These are phyloP conservation scores for Cryptococcus hybrid DNA, from an alignment of 1,284 basidiomycete species.

Conservation along the genomic window DNA sequence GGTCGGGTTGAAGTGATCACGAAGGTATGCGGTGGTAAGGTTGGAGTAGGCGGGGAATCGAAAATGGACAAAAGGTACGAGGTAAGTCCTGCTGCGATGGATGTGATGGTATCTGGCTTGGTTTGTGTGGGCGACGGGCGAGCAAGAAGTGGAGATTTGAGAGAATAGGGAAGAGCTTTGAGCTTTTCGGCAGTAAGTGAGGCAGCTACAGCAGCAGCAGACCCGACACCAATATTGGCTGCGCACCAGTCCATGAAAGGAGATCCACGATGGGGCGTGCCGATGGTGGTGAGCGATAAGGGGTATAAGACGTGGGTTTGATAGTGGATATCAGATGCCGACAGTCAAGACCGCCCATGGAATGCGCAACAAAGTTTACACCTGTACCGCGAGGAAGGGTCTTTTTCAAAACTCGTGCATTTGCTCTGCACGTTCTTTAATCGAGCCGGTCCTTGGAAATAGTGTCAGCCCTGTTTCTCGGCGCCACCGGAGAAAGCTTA, in stretches of 20 bases:
- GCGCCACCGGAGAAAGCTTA: constrained; percentile 49
- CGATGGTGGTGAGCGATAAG: constrained; percentile 82
- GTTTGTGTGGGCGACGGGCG: constrained; percentile 20
- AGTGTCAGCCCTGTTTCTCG: too few relatives aligned
- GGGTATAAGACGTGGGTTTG: constrained; percentile 77
- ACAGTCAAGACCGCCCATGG: constrained; percentile 92
- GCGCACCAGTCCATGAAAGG: constrained; percentile 99
- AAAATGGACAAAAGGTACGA: constrained; percentile 85
- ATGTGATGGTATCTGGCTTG: constrained; percentile 20
- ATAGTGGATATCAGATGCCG: constrained; percentile 86
- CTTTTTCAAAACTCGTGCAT: constrained; percentile 72
- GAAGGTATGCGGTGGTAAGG: constrained; percentile 82
- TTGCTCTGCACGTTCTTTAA: constrained; percentile 74
- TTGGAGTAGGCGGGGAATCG: constrained; percentile 98
- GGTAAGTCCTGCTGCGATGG: constrained; percentile 57
- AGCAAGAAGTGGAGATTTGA: constrained; percentile 54
- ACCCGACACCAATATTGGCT: constrained; percentile 84
- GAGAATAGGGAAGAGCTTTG: constrained; percentile 48
- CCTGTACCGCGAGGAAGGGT: constrained; percentile 63
- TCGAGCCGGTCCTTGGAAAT: constrained; percentile 79
- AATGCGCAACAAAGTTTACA: constrained; percentile 93
- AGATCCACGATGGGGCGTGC: constrained; percentile 92
- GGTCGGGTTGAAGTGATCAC: constrained; percentile 82
- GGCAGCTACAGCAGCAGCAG: constrained; percentile 38
- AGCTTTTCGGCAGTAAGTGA: constrained; percentile 17